Percentiles rank a stretch among this genome's conserved stretches.
Conservation (phyloP, 1,139 yeast genomes). For the Saccharomyces hybrid region DNA sequence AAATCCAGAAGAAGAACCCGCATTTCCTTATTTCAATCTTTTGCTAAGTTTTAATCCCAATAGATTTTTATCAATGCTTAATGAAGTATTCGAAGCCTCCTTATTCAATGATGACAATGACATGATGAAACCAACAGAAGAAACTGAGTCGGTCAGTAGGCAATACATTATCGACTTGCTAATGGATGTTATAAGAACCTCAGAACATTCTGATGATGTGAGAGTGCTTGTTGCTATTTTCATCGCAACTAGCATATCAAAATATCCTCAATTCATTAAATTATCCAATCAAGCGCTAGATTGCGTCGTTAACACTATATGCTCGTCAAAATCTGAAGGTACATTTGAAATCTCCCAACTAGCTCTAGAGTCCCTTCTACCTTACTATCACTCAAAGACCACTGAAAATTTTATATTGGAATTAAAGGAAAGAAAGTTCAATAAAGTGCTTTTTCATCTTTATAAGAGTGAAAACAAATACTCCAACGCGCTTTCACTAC, state of each 20-base stretch:
- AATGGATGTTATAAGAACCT: slow-evolving; percentile 18
- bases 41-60: slow-evolving; percentile 19
- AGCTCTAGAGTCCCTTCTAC: slow-evolving; percentile 60
- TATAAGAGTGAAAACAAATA: slow-evolving; percentile 48
- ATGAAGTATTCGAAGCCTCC: slow-evolving; percentile 28
- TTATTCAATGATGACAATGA: slow-evolving; percentile 22
- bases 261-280: slow-evolving; percentile 69
- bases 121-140: not conserved
- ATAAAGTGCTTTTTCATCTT: slow-evolving; percentile 49
- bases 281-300: slow-evolving; percentile 53
- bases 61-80: slow-evolving; percentile 21
- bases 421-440: slow-evolving; percentile 47
- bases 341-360: slow-evolving; percentile 54
- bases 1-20: slow-evolving; percentile 24
- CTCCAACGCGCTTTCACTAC: slow-evolving; percentile 36
- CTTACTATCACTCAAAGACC: slow-evolving; percentile 53
- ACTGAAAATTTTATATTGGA: slow-evolving; percentile 39
- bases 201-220: slow-evolving; percentile 14
- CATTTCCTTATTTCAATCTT: slow-evolving; percentile 32
- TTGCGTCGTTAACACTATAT: slow-evolving; percentile 43
- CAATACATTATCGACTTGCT: slow-evolving; percentile 30
- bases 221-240: slow-evolving; percentile 51
- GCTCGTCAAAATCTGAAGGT: slow-evolving; percentile 26
- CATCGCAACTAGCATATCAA: slow-evolving; percentile 68
- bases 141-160: slow-evolving; percentile 19